A percentile compares a stretch with the other conserved stretches of the same genome.
Conservation (phyloP, 129 eudicot species). For the Daucus carota region DNA sequence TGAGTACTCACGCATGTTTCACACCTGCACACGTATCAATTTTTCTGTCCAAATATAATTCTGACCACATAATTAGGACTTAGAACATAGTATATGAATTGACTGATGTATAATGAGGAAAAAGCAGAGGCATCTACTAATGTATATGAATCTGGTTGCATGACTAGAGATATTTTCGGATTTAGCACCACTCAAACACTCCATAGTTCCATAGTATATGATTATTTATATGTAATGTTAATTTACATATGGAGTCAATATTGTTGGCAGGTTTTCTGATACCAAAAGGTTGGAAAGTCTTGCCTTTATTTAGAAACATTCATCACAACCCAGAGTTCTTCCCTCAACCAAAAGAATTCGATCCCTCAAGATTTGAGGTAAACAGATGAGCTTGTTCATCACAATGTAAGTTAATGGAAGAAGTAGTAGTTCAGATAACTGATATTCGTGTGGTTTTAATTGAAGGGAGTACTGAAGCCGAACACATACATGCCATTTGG, state of each 20-base stretch:
- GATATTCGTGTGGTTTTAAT: neutral
- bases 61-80: too few relatives aligned
- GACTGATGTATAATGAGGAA: too few relatives aligned
- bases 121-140: too few relatives aligned
- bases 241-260: neutral
- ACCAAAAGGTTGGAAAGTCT: slow-evolving; percentile 60
- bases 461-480: slow-evolving; percentile 52
- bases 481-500: slow-evolving; percentile 71
- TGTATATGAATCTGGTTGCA: neutral
- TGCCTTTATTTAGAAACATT: slow-evolving; percentile 56
- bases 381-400: neutral
- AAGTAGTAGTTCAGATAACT: neutral
- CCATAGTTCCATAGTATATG: too few relatives aligned
- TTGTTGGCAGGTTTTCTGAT: slow-evolving; percentile 40
- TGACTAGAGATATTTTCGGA: neutral
- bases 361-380: slow-evolving; percentile 59
- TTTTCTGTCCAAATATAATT: too few relatives aligned
- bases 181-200: neutral
- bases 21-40: neutral
- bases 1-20: neutral
- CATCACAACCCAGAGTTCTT: slow-evolving; percentile 49
- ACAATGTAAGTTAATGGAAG: neutral
- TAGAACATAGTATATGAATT: too few relatives aligned
- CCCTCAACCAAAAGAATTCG: slow-evolving; percentile 42
- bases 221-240: neutral